A percentile compares a stretch with the other conserved stretches of the same genome.
Evolutionary conservation across 225 moss, liverwort and hornwort genomes (phyloP).

Genomic region (Sphagnum contortum): DNA sequence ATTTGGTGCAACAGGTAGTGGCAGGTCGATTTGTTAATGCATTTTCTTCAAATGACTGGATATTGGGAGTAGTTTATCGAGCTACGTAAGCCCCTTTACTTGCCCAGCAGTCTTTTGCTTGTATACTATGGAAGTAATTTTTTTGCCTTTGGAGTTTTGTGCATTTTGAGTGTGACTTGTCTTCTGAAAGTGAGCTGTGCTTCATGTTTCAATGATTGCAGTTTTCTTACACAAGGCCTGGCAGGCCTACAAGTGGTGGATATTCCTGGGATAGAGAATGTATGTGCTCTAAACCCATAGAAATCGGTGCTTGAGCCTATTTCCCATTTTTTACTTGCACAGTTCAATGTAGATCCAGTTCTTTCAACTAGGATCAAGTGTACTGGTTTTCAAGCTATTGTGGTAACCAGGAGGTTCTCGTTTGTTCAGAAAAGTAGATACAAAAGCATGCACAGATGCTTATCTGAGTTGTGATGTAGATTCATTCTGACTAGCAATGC

Average conservation of each 20-base stretch:
- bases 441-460: neutral
- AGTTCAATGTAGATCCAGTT: too few species aligned
- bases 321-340: too few species aligned
- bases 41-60: constrained; percentile 93
- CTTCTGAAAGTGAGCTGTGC: too few species aligned
- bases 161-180: too few species aligned
- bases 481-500: neutral
- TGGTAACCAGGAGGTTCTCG: too few species aligned
- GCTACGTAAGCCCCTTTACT: constrained; percentile 50
- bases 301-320: neutral
- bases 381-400: too few species aligned
- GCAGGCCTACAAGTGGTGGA: constrained; percentile 81
- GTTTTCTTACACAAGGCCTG: constrained; percentile 86
- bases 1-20: constrained; percentile 61
- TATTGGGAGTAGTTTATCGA: constrained; percentile 87
- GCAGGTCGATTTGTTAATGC: constrained; percentile 89
- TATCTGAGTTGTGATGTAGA: constrained; percentile 8
- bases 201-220: constrained; percentile 12
- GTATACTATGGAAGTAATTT: too few species aligned
- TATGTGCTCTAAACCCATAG: constrained; percentile 19
- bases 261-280: constrained; percentile 87
- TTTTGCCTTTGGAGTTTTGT: too few species aligned
- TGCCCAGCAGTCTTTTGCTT: too few species aligned
- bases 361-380: too few species aligned
- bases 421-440: too few species aligned